Conservation (phyloP, 202 grass and related monocot species). For the Setaria italica region DNA sequence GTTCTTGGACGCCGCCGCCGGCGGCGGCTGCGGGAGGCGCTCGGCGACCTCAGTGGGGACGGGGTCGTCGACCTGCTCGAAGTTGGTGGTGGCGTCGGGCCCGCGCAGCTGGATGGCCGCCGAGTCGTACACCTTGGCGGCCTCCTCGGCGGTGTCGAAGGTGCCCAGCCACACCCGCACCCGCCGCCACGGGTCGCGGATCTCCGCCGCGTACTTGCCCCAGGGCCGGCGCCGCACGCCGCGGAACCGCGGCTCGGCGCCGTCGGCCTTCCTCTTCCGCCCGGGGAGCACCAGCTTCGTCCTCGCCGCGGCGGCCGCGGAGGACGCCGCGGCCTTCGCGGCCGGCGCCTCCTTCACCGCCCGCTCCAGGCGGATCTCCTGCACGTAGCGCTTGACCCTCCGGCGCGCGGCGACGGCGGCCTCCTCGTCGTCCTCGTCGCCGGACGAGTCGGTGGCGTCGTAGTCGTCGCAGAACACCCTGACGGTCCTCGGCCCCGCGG, state of each 20-base stretch:
- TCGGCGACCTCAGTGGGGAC: constrained; percentile 30
- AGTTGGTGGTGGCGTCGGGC: constrained; percentile 81
- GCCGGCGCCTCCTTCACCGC: constrained; percentile 27
- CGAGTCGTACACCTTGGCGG: constrained; percentile 84
- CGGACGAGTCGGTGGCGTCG: constrained; percentile 82
- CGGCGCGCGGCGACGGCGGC: constrained; percentile 4
- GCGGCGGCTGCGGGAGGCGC: constrained; percentile 13
- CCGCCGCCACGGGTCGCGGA: constrained; percentile 78
- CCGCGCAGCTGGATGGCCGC: constrained; percentile 92
- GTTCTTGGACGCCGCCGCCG: constrained; percentile 39
- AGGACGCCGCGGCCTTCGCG: neutral
- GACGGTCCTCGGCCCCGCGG: constrained; percentile 44
- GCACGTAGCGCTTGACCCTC: constrained; percentile 79
- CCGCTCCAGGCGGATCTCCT: constrained; percentile 68
- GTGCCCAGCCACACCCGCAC: constrained; percentile 93
- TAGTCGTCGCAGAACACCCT: constrained; percentile 76
- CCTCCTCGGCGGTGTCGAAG: constrained; percentile 91
- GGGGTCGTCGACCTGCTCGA: constrained; percentile 41
- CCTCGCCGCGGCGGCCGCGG: neutral
- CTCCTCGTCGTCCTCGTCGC: constrained; percentile 49
- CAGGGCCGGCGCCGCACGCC: constrained; percentile 83
- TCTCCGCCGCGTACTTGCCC: constrained; percentile 98
- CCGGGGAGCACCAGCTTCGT: neutral
- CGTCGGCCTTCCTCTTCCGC: constrained; percentile 61
- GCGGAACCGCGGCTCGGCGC: constrained; percentile 67